These are phyloP conservation scores for Nothophaeocryptopus gaeumannii DNA, from an alignment of 2,329 filamentous ascomycete genomes.

Conservation along the genomic window DNA sequence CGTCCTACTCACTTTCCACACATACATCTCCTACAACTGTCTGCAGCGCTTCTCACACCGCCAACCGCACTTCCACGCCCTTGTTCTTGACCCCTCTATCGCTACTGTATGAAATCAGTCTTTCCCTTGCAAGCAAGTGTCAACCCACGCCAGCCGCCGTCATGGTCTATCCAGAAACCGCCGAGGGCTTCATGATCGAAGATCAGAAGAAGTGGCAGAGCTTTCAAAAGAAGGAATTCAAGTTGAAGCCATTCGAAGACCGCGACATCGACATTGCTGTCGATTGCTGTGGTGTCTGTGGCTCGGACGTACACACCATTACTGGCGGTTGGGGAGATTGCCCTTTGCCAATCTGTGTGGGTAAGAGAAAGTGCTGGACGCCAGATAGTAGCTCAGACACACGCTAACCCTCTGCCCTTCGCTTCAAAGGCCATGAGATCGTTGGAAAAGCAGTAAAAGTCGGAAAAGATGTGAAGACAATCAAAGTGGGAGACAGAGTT, in stretches of 20 bases:
- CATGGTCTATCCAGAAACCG: slow-evolving; percentile 53
- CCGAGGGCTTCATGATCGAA: slow-evolving; percentile 49
- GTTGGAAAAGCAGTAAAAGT: slow-evolving; percentile 51
- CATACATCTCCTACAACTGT: too few relatives aligned
- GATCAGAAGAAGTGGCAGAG: slow-evolving; percentile 61
- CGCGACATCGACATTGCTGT: slow-evolving; percentile 87
- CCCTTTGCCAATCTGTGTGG: slow-evolving; percentile 63
- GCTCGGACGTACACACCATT: slow-evolving; percentile 29
- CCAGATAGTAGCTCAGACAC: too few relatives aligned
- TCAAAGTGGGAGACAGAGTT: slow-evolving; percentile 46
- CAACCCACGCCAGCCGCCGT: slow-evolving; percentile 21
- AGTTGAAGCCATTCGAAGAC: slow-evolving; percentile 81
- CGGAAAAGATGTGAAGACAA: slow-evolving; percentile 49
- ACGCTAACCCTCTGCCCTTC: too few relatives aligned
- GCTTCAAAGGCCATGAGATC: slow-evolving; percentile 34
- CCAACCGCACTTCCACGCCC: too few relatives aligned
- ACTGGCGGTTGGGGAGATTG: slow-evolving; percentile 61
- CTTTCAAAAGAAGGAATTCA: slow-evolving; percentile 61
- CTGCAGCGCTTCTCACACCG: too few relatives aligned
- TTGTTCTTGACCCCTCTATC: too few relatives aligned
- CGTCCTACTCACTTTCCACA: too few relatives aligned
- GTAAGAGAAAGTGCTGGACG: slow-evolving; percentile 55
- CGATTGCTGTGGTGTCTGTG: slow-evolving; percentile 66
- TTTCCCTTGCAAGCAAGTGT: too few relatives aligned
- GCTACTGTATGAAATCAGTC: too few relatives aligned